Evolutionary conservation across 306 rosid species (phyloP).

Genomic region (Carpinus viminea): DNA sequence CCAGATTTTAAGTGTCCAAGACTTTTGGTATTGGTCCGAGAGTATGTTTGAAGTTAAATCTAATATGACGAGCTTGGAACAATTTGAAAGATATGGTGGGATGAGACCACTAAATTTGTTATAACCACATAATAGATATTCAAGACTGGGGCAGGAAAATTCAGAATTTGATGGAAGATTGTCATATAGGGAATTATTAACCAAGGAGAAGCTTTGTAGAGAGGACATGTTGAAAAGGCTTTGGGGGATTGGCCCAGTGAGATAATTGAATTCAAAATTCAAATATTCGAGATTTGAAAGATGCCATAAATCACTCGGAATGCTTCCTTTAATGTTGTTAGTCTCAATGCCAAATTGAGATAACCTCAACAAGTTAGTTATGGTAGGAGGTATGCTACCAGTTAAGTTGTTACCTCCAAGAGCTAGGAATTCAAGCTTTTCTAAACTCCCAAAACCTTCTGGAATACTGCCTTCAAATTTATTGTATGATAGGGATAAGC

Average conservation of each 20-base stretch:
- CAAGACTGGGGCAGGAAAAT: not conserved
- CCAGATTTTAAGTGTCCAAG: not conserved
- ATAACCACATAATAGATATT: not conserved
- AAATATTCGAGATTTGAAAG: not conserved
- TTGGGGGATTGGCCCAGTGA: not conserved
- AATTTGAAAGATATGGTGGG: not conserved
- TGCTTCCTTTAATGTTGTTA: not conserved
- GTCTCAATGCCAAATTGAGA: fast-evolving
- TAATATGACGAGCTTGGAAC: not conserved
- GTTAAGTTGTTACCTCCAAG: not conserved
- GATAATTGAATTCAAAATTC: not conserved
- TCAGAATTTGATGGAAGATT: not conserved
- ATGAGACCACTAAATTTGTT: not conserved
- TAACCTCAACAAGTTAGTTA: not conserved
- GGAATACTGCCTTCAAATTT: not conserved
- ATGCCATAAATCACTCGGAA: not conserved
- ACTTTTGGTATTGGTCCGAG: too few species aligned
- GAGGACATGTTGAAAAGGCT: not conserved
- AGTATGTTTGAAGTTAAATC: too few species aligned
- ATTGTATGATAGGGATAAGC: not conserved
- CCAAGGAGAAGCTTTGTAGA: not conserved
- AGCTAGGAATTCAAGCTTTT: not conserved
- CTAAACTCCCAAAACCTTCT: not conserved
- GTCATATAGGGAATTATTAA: not conserved
- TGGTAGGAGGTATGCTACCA: not conserved